Conservation (phyloP, 805 yeast genomes). For the Candida piceae region DNA sequence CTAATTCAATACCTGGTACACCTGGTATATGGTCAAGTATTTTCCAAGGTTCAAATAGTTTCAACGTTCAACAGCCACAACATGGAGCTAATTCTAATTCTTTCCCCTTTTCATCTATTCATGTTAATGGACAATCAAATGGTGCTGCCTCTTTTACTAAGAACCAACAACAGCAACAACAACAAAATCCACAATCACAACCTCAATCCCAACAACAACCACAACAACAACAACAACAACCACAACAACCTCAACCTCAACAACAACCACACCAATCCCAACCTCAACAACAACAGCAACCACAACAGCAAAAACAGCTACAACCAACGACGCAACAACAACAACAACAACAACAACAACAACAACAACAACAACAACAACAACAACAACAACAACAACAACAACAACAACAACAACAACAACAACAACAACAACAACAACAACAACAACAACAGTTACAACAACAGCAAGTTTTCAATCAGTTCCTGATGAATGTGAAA, state of each 20-base stretch:
- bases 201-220: conserved; percentile 6
- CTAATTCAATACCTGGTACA: conserved; percentile 41
- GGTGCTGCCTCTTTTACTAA: no score
- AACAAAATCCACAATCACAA: conserved; percentile 1
- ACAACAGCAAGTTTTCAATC: conserved; percentile 19
- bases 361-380: conserved; percentile 9
- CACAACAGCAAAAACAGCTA: no score
- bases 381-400: conserved; percentile 5
- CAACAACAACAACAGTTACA: conserved; percentile 10
- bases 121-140: background rate
- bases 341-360: conserved; percentile 14
- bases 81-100: conserved; percentile 3
- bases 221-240: conserved; percentile 5
- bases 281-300: no score
- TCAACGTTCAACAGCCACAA: conserved; percentile 6
- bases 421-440: conserved; percentile 8
- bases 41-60: conserved; percentile 33
- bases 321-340: no score
- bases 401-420: conserved; percentile 4
- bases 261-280: conserved; percentile 7
- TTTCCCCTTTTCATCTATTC: background rate
- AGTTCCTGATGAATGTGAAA: conserved; percentile 25
- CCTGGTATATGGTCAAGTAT: conserved; percentile 51
- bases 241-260: conserved; percentile 3
- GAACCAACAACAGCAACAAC: conserved; percentile 3